Evolutionary conservation across 129 eudicot genomes (phyloP), one percentile per base, ranked within the genome.

Genomic region (Solidago caesia): DNA sequence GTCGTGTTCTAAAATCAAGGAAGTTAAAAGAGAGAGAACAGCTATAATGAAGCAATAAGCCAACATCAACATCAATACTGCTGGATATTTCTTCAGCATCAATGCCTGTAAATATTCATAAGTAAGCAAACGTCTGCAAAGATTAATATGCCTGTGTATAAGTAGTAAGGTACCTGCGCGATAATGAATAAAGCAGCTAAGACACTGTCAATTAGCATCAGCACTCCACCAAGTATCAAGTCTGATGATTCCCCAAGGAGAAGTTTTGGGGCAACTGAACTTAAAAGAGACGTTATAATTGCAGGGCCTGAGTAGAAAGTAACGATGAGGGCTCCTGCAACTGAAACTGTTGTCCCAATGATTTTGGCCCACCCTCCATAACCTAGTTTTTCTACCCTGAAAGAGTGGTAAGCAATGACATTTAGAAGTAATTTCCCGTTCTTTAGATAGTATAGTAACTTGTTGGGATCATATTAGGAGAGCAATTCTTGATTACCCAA

Each of bases 321-420:
- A 8, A 83, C 87, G 8, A 79, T 51, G 51, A 83, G 15, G 9
- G 83, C 87, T 52, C 87, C 87, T 6, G 44, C 16, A 41, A 83
- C 79, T 42, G 87, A 79, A 16, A 75, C 48, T 42, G 29, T 13
- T 11, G 84, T 83, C 15, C 81, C 87, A 21, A 80, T 49, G 84
- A 83, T 67, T 76, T 84, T 84, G 42, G 79, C 70, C 78, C 72
- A 9, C 67, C 86, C 85, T 74, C 82, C 72, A 62, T 73, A 64
- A 27, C 77, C 85, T 64, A 80, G 48, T 67, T 62, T 84, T 78
- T 91, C 97, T 80, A 91, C 71, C 85, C 97, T 91, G 67, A 16
- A 81, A 73, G 25, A 45, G 70, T 61, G 44, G 67, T 8, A 70
- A 2, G 44, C 5, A 75, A 11, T 49, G 55, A 49, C 4, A 2